phyloP scores from a whole-genome alignment of 139 green algal species.

The Pseudopediastrum boryanum region DNA sequence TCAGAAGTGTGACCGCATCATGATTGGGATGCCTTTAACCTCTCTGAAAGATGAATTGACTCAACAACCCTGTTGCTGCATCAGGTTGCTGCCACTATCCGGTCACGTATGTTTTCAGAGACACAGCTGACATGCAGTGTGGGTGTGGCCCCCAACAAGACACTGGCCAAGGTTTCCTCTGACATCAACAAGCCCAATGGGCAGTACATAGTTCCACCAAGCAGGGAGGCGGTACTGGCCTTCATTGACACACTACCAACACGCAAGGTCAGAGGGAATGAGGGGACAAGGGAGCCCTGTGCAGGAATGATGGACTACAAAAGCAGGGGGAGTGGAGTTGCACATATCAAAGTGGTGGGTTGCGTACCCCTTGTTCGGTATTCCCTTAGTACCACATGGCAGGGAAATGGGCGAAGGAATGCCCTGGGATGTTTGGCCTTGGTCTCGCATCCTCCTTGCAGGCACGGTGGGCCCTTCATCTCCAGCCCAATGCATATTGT shows the following conservation, averaged over 20 bases:
- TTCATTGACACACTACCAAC: slow-evolving; percentile 78
- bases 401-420: neutral
- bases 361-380: neutral
- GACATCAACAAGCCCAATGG: slow-evolving; percentile 93
- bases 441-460: too few relatives aligned
- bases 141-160: slow-evolving; percentile 81
- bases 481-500: neutral
- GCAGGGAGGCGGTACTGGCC: slow-evolving; percentile 49
- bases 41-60: neutral
- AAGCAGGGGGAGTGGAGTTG: neutral
- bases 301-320: neutral
- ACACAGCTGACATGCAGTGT: slow-evolving; percentile 77
- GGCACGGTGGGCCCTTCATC: neutral
- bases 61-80: neutral
- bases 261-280: slow-evolving; percentile 58
- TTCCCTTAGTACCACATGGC: neutral
- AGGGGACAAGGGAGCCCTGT: neutral
- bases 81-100: slow-evolving; percentile 65
- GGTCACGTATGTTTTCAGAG: slow-evolving; percentile 51
- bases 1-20: neutral
- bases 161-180: slow-evolving; percentile 78
- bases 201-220: slow-evolving; percentile 62
- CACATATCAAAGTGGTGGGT: neutral
- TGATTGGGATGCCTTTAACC: neutral
- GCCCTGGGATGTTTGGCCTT: neutral